Conservation (phyloP, 78 protist genomes). For the Paulinella micropora region DNA sequence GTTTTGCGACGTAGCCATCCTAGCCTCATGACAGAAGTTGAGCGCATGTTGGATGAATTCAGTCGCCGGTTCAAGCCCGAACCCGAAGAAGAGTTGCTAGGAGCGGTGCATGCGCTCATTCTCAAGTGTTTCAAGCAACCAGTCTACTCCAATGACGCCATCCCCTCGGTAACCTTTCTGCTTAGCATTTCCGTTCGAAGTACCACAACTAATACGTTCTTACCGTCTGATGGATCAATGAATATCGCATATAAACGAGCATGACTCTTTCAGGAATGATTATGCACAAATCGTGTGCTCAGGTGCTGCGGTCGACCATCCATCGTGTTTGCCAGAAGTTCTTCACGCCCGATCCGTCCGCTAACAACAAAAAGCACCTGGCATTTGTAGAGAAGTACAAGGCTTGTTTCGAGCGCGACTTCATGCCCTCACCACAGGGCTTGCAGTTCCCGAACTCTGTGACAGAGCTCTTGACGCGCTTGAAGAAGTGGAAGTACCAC, state of each 20-base stretch:
- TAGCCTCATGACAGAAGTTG: slow-evolving; percentile 6
- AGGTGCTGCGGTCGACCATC: background rate
- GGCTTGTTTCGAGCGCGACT: background rate
- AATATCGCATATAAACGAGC: no score
- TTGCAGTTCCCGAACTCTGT: background rate
- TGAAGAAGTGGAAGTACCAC: background rate
- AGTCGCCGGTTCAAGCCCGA: slow-evolving; percentile 7
- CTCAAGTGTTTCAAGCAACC: slow-evolving; percentile 11
- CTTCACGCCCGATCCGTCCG: background rate
- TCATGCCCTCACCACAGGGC: background rate
- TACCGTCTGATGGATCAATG: no score
- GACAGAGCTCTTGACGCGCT: background rate
- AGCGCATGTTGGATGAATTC: background rate
- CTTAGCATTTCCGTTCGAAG: no score
- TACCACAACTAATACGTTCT: no score
- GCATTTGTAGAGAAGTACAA: slow-evolving; percentile 6
- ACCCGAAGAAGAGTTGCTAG: background rate
- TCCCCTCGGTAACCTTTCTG: no score
- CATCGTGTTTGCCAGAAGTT: background rate
- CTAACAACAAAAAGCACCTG: background rate
- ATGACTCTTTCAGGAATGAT: no score
- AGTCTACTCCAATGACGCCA: background rate
- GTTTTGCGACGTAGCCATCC: background rate
- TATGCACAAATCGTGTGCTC: no score
- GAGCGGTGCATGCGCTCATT: background rate